Base-by-base conservation (phyloP, 1,284 basidiomycete genomes). In the Moesziomyces parantarcticus region DNA sequence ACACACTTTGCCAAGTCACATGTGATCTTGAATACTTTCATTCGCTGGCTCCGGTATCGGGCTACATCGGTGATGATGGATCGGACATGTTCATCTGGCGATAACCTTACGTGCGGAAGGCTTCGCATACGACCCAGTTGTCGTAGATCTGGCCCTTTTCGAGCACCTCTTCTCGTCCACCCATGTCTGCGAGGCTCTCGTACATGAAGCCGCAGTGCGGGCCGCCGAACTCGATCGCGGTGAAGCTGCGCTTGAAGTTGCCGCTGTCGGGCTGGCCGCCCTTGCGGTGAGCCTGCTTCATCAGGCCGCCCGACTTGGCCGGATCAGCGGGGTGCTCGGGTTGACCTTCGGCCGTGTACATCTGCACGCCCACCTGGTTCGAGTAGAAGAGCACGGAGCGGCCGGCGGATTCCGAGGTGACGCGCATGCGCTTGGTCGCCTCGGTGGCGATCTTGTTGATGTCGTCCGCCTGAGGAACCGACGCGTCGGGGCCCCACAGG, bases 151-250 rank as follows among this genome's bases (percentile, higher is more conserved):
- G 67, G 9, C 75, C 76, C 21, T 58, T 62, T 29, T 67, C 58
- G 23, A 81, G 53, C 21, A 79, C 20, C 50, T 79, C 77, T 25
- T 77, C 78, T 49, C 49, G 48, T 3, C 75, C 76, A 21, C 68
- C 77, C 3, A 66, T 44, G n/a, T 58, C 48, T 16, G 49, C 46
- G 23, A 82, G 56, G 11, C 44, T 41, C 18, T 66, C 34, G 48
- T 60, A 63, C 29, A 80, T 22, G 60, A 80, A 80, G 16, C 75
- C 78, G 34, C 72, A 76, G 53, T 82, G 80, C 39, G 80, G 80
- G 18, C 71, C 73, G n/a, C 64, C 58, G 32, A 81, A 82, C 53
- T 82, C 80, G 47, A 82, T 66, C 29, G 79, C 75, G 2, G 62
- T 64, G 36, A 52, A 70, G 34, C 63, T 64, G 40, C 78, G 48